Evolutionary conservation across 202 grass and related monocot genomes (phyloP), one percentile per base, ranked within the genome.

Genomic region (Schoenoplectus triqueter): DNA sequence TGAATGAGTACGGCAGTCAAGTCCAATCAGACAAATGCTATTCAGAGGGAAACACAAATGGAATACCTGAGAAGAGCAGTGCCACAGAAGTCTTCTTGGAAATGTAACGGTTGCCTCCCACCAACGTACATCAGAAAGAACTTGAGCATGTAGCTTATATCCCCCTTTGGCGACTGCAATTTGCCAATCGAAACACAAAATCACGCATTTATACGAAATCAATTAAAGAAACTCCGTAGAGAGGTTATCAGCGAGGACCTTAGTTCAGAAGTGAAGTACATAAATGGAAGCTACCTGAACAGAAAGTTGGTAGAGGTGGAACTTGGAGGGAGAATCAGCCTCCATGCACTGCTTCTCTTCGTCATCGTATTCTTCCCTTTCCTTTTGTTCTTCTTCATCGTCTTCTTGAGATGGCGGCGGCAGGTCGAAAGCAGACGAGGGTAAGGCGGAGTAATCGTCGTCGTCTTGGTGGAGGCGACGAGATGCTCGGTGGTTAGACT

Each of bases 41-140:
- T 46, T 48, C 22, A 69, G 10, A 14, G 18, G 15, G 15, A 5
- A 13, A 55, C 6, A 17, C 21, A 68, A 42, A 73, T 14, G 14
- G 7, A 59, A 6, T 77, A 94, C 93, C 91, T 94, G 85, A 98
- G 91, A 84, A 98, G 90, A 84, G 91, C 90, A 1, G 93, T 98
- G 79, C 95, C 93, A 73, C 91, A 98, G 88, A 98, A 95, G 84
- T 98, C 95, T 81, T 98, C 93, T 87, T 95, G 93, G 64, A 95
- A 73, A 85, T 91, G 91, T 21, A 95, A 82, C 61, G 95, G 93
- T 68, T 86, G 78, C 47, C 95, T 86, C 6, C 93, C 91, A 1
- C 93, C 93, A 7, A 92, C 75, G n/a, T 95, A 98, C 87, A 94
- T 95, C 64, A 95, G 80, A 42, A 95, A 98, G 88, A 98, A 98